Percentiles rank a stretch among this genome's conserved stretches.
Evolutionary conservation across 441 rosid species (phyloP).

Genomic region (Populus trichocarpa): DNA sequence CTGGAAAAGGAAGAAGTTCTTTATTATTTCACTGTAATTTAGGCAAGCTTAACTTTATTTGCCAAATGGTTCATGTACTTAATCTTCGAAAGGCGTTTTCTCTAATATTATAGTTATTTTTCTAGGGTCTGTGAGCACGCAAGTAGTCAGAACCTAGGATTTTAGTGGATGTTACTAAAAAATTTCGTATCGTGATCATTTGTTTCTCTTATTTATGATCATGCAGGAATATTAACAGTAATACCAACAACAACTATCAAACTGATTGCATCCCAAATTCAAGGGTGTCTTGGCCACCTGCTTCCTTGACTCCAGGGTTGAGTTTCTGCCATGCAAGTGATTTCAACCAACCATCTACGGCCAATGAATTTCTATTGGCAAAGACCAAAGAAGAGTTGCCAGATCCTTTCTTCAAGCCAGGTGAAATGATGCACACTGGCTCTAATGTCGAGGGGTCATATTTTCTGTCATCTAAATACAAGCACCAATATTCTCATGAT

Average conservation of each 20-base stretch:
- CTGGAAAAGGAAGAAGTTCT: not conserved
- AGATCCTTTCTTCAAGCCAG: slow-evolving; percentile 21
- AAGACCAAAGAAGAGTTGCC: slow-evolving; percentile 27
- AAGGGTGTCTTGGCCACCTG: slow-evolving; percentile 12
- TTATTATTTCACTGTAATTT: not conserved
- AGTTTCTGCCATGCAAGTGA: not conserved
- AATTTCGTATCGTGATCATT: not conserved
- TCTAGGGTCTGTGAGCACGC: not conserved
- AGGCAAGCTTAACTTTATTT: not conserved
- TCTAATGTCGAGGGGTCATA: slow-evolving; percentile 2
- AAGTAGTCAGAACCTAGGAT: not conserved
- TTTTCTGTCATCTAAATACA: not conserved
- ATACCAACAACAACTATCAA: not conserved
- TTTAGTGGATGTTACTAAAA: not conserved
- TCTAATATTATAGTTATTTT: not conserved
- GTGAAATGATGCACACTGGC: slow-evolving; percentile 10
- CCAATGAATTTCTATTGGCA: slow-evolving; percentile 17
- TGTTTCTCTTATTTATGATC: not conserved
- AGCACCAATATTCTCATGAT: not conserved
- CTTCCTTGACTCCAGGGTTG: slow-evolving; percentile 11
- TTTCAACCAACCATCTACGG: slow-evolving; percentile 19
- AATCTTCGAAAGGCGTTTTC: not conserved
- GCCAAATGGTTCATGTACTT: not conserved
- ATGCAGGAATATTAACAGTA: slow-evolving; percentile 5
- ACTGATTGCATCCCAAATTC: not conserved